A percentile compares a stretch with the other conserved stretches of the same genome.
phyloP scores from a whole-genome alignment of 2,329 filamentous ascomycete species.

The Fusarium decemcellulare region DNA sequence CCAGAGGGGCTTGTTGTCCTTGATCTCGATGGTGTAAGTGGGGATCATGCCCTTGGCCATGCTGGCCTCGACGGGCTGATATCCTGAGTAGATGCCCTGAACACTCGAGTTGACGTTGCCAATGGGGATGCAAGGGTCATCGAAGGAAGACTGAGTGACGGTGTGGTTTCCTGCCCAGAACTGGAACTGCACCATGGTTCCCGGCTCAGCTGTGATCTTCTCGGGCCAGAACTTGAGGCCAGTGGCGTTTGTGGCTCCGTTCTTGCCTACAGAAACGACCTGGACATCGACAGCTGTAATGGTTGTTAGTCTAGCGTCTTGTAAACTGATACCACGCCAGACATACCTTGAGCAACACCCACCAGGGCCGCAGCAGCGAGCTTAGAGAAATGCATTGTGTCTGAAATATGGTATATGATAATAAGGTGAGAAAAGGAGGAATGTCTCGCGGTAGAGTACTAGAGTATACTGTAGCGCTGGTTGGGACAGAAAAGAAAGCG shows the following conservation, averaged over 20 bases:
- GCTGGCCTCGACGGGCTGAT: constrained; percentile 72
- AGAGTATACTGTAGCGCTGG: constrained; percentile 13
- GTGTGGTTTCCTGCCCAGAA: constrained; percentile 82
- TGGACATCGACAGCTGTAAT: constrained; percentile 63
- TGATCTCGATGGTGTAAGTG: constrained; percentile 80
- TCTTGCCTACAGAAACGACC: constrained; percentile 74
- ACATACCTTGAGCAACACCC: constrained; percentile 62
- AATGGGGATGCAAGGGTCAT: constrained; percentile 77
- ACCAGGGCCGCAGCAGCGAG: constrained; percentile 63
- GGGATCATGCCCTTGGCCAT: constrained; percentile 66
- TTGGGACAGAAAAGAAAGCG: constrained; percentile 38
- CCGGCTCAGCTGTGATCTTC: constrained; percentile 73
- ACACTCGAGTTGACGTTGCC: constrained; percentile 64
- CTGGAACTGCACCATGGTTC: constrained; percentile 77
- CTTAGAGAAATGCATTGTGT: constrained; percentile 66
- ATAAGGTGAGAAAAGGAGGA: constrained; percentile 45
- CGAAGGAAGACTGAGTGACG: constrained; percentile 83
- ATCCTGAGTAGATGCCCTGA: constrained; percentile 77
- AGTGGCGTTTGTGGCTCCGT: constrained; percentile 62
- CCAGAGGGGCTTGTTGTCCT: constrained; percentile 80
- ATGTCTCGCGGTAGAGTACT: constrained; percentile 32
- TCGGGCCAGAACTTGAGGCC: constrained; percentile 75
- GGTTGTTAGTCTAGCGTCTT: constrained; percentile 23
- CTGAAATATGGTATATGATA: constrained; percentile 51
- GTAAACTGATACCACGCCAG: not conserved